Conservation (phyloP, 140 eudicot genomes). For the Ambrosia hybrid region DNA sequence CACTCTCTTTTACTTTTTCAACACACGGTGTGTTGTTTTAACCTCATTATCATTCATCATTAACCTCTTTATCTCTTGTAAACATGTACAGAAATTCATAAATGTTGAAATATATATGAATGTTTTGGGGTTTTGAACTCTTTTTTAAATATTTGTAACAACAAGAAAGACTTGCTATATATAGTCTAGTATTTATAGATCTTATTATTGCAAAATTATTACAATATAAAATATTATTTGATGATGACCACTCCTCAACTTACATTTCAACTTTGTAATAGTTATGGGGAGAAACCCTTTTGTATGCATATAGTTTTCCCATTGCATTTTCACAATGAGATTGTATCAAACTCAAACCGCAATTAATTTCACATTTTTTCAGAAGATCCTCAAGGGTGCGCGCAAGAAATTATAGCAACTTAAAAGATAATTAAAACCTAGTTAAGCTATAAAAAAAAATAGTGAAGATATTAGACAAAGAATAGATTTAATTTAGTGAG, state of each 20-base stretch:
- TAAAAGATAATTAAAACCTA: neutral
- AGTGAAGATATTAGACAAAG: neutral
- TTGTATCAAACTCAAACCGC: neutral
- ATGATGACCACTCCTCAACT: neutral
- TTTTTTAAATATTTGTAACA: neutral
- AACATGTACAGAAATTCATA: conserved; percentile 15
- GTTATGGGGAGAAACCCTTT: neutral
- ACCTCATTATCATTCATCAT: conserved; percentile 30
- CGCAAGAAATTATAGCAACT: neutral
- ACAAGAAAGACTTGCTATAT: neutral
- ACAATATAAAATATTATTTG: neutral
- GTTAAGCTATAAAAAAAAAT: neutral
- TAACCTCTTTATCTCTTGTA: conserved; percentile 11
- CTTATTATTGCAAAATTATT: conserved; percentile 37
- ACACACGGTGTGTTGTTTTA: conserved; percentile 34
- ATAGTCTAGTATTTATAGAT: neutral
- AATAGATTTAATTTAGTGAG: neutral
- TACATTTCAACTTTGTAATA: neutral
- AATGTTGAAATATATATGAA: conserved; percentile 24
- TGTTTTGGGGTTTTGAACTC: conserved; percentile 22
- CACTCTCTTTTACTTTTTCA: conserved; percentile 13
- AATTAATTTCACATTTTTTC: neutral
- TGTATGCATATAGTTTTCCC: neutral
- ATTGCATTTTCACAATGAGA: neutral
- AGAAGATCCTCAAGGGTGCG: neutral